Percentiles rank a stretch among this genome's conserved stretches.
These are phyloP conservation scores for Chlorella sp. DNA, from an alignment of 139 green algal genomes.

Conservation along the genomic window DNA sequence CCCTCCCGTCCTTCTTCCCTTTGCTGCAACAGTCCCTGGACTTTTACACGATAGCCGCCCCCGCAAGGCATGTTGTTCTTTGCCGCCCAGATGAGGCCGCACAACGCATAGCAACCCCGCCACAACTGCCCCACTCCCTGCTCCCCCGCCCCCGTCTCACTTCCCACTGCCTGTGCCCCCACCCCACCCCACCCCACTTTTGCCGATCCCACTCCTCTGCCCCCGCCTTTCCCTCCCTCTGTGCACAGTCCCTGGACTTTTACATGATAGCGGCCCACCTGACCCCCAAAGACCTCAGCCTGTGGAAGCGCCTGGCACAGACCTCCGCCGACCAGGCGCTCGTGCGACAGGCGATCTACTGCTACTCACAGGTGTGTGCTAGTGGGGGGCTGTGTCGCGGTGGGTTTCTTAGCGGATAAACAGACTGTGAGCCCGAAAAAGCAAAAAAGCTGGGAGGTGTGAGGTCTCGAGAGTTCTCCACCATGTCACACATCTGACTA, in stretches of 20 bases:
- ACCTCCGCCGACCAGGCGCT: conserved; percentile 76
- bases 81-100: too few species aligned
- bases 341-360: conserved; percentile 89
- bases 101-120: neutral
- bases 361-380: conserved; percentile 69
- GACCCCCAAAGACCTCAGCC: conserved; percentile 71
- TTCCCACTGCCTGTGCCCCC: too few species aligned
- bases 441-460: too few species aligned
- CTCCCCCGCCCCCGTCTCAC: too few species aligned
- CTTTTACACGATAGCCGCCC: conserved; percentile 94
- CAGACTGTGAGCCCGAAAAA: too few species aligned
- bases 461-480: too few species aligned
- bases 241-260: conserved; percentile 76
- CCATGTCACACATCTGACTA: too few species aligned
- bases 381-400: neutral
- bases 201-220: too few species aligned
- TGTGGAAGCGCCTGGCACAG: conserved; percentile 84
- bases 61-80: too few species aligned
- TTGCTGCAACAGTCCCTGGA: too few species aligned
- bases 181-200: neutral
- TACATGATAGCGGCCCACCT: conserved; percentile 94
- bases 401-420: too few species aligned
- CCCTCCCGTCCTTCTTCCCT: too few species aligned
- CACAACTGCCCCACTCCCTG: neutral
- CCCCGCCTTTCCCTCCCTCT: neutral